Base-by-base conservation (phyloP, 495 filamentous ascomycete species). In the Neurospora sp. region DNA sequence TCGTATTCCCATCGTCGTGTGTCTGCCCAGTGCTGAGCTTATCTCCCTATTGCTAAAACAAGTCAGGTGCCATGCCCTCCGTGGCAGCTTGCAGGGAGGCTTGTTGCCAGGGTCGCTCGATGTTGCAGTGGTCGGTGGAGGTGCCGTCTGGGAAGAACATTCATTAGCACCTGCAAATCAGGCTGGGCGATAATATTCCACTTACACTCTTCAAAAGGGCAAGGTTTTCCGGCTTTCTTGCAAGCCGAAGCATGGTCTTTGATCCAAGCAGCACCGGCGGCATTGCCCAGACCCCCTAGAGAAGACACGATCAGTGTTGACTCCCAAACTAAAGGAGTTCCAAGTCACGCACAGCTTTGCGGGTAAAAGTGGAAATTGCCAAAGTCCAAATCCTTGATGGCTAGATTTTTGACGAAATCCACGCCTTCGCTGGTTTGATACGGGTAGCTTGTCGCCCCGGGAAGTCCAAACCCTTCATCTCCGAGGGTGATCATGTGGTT, bases 401-500 rank as follows among this genome's bases (percentile, higher is more conserved):
- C 76, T 4, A 92, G 75, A 72, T 89, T 88, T 71, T 80, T 81
- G 72, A 84, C 85, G 73, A 90, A 92, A 77, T 91, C 87, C 0
- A 85, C 78, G 0, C 90, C 89, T 74, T 90, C 88, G 59, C 75
- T 79, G 31, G 81, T 83, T 20, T 79, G 79, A 77, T 90, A 91
- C 14, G 86, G 87, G 70, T 89, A 90, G 70, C 76, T 83, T 3
- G 84, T 83, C 71, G 85, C 86, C 3, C 78, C 80, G 8, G 80
- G 74, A 0, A 83, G 45, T 1, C 80, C 79, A 39, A 83, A 86
- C 1, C 87, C 87, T 70, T 90, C 87, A 72, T 91, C 90, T 31
- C 91, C 90, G 68, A 89, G 82, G 0, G 87, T 88, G n/a, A 93
- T 89, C 83, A 93, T 87, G 77, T 92, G 91, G 44, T 84, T 80